A percentile compares a stretch with the other conserved stretches of the same genome.
phyloP scores from a whole-genome alignment of 2,329 filamentous ascomycete genomes.

The Penicillium polonicum region DNA sequence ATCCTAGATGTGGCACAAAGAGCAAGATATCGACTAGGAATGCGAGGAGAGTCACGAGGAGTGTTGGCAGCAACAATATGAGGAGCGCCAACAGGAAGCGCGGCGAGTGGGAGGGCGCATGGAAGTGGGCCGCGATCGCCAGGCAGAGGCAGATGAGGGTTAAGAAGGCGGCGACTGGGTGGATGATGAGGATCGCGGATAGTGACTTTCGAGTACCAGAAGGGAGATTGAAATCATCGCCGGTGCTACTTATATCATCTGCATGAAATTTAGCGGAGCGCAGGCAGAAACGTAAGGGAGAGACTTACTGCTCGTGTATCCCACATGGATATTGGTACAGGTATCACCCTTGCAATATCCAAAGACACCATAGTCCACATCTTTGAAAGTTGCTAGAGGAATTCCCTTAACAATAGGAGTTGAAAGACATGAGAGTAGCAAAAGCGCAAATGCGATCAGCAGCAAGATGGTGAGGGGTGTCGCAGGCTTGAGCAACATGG shows the following conservation, averaged over 20 bases:
- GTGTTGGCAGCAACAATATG: slow-evolving; percentile 80
- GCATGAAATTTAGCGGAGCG: slow-evolving; percentile 9
- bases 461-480: slow-evolving; percentile 87
- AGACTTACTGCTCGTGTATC: slow-evolving; percentile 77
- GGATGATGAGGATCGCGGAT: slow-evolving; percentile 87
- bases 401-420: slow-evolving; percentile 85
- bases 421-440: slow-evolving; percentile 85
- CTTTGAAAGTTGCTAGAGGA: slow-evolving; percentile 73
- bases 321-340: slow-evolving; percentile 75
- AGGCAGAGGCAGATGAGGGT: slow-evolving; percentile 82
- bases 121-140: slow-evolving; percentile 78
- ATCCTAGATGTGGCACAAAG: slow-evolving; percentile 89
- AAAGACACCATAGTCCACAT: slow-evolving; percentile 86
- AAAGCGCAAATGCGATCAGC: slow-evolving; percentile 76
- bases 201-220: slow-evolving; percentile 67
- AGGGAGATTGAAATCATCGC: slow-evolving; percentile 59
- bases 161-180: slow-evolving; percentile 84
- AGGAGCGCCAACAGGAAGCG: slow-evolving; percentile 82
- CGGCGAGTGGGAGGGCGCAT: slow-evolving; percentile 82
- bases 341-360: slow-evolving; percentile 69
- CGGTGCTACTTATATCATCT: slow-evolving; percentile 42
- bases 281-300: slow-evolving; percentile 16
- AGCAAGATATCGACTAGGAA: slow-evolving; percentile 92
- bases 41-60: slow-evolving; percentile 78
- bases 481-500: slow-evolving; percentile 80